Percentiles rank a stretch among this genome's conserved stretches.
Conservation (phyloP, 345 rosid genomes). For the Streptanthus diversifolius region DNA sequence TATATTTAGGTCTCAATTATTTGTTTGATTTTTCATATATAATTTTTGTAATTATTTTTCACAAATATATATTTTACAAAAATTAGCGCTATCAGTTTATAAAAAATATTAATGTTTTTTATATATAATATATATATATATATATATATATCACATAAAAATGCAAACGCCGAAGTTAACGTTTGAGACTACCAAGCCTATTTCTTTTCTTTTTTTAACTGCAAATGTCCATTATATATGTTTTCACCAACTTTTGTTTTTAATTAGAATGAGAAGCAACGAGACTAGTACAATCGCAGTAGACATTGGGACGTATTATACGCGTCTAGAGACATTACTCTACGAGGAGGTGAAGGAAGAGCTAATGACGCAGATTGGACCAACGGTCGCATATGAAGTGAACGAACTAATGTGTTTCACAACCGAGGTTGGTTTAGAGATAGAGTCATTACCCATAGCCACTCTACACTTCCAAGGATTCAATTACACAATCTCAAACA, state of each 20-base stretch:
- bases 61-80: neutral
- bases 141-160: too few relatives aligned
- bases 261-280: slow-evolving; percentile 15
- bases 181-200: neutral
- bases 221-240: neutral
- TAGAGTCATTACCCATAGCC: slow-evolving; percentile 27
- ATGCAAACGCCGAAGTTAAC: neutral
- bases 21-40: neutral
- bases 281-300: slow-evolving; percentile 19
- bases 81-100: neutral
- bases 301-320: slow-evolving; percentile 34
- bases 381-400: slow-evolving; percentile 27
- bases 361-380: slow-evolving; percentile 24
- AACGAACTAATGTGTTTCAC: slow-evolving; percentile 33
- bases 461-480: slow-evolving; percentile 27
- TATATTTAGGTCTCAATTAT: neutral
- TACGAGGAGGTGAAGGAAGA: slow-evolving; percentile 26
- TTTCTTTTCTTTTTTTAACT: neutral
- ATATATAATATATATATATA: neutral
- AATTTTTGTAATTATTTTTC: neutral
- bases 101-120: neutral
- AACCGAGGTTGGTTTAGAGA: slow-evolving; percentile 15
- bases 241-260: neutral
- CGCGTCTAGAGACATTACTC: slow-evolving; percentile 27
- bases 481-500: slow-evolving; percentile 29